A percentile compares a stretch with the other conserved stretches of the same genome.
These are phyloP conservation scores for Heliamphora pulchella DNA, from an alignment of 179 eudicot species.

Conservation along the genomic window DNA sequence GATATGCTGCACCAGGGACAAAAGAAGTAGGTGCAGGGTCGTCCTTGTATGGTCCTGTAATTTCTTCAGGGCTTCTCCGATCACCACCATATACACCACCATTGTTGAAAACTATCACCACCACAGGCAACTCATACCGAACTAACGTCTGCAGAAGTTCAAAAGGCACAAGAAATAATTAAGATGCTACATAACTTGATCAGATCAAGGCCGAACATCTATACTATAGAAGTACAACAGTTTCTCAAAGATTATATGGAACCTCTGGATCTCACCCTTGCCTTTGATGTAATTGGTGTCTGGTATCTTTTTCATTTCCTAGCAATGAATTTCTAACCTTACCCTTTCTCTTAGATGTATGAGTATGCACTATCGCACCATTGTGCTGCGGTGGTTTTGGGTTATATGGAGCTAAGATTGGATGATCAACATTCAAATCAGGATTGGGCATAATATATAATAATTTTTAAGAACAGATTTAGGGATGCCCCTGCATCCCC, in stretches of 20 bases:
- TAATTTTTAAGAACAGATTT: not conserved
- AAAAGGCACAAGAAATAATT: not conserved
- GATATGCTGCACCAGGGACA: slow-evolving; percentile 78
- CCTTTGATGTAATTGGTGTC: not conserved
- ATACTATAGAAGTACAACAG: not conserved
- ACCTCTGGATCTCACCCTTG: not conserved
- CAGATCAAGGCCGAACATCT: not conserved
- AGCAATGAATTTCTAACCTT: not conserved
- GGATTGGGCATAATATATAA: not conserved
- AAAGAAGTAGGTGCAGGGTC: slow-evolving; percentile 97
- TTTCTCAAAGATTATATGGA: not conserved
- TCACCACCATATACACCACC: slow-evolving; percentile 97
- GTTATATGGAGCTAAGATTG: not conserved
- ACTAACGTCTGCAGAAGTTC: slow-evolving; percentile 62
- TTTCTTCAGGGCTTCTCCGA: slow-evolving; percentile 68
- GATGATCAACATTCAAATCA: not conserved
- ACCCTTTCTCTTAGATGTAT: not conserved
- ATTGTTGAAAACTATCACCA: slow-evolving; percentile 89
- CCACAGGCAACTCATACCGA: slow-evolving; percentile 80
- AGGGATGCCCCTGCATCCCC: not conserved
- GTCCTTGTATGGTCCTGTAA: slow-evolving; percentile 70
- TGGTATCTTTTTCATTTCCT: not conserved
- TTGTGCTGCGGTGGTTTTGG: not conserved
- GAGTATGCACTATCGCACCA: not conserved
- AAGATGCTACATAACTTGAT: not conserved